phyloP scores from a whole-genome alignment of 495 filamentous ascomycete species.

The Penicillium fimorum region DNA sequence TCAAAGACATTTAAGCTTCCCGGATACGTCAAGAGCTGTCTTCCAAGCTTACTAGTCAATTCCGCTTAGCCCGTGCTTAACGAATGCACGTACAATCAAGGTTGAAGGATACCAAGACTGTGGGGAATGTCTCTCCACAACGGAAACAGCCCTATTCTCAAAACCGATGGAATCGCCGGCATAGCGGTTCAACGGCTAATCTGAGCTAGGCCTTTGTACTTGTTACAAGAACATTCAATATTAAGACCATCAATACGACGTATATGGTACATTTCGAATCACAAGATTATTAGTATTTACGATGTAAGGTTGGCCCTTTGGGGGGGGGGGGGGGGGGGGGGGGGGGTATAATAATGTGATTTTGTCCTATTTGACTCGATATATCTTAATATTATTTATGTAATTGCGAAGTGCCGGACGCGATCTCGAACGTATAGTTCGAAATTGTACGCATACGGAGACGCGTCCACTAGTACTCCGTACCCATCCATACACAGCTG shows the following conservation, averaged over 20 bases:
- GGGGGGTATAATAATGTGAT: too few species aligned
- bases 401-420: background rate
- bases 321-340: too few species aligned
- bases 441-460: background rate
- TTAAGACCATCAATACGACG: too few species aligned
- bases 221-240: too few species aligned
- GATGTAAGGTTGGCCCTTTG: background rate
- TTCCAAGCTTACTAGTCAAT: background rate
- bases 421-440: background rate
- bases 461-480: background rate
- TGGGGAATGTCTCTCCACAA: conserved; percentile 4
- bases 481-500: too few species aligned
- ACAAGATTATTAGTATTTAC: too few species aligned
- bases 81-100: background rate
- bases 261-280: too few species aligned
- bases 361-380: background rate
- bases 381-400: background rate
- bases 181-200: background rate
- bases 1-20: background rate
- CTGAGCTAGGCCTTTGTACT: background rate
- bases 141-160: background rate
- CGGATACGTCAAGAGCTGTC: background rate
- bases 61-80: background rate
- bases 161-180: background rate
- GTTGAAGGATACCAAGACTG: background rate